Base-by-base conservation (phyloP, 2,329 filamentous ascomycete species). In the Hirsutella thompsonii region DNA sequence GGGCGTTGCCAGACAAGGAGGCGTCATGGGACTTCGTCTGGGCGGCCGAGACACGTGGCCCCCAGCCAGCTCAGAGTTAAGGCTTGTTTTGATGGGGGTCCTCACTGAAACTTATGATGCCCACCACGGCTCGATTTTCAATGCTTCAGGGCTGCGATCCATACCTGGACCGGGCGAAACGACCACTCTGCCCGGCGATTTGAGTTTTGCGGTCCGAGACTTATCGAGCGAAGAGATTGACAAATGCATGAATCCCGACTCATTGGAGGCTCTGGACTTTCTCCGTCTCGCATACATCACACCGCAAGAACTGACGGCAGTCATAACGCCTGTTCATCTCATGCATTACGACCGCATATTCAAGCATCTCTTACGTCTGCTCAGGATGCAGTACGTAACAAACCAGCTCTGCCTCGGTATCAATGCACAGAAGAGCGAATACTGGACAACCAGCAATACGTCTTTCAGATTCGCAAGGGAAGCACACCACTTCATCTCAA, bases 241-340 rank as follows among this genome's bases (percentile, higher is more conserved):
- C 40, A 79, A 74, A 46, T 90, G 88, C 58, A 80, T 93, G 69
- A 76, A 96, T 51, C 80, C 87, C 0, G 74, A 85, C 54, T 83
- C 81, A 0, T 71, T 96, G 16, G 80, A 90, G 55, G 92, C 92
- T 0, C 69, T 96, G n/a, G 92, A 96, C 59, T 96, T 98, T 53
- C 68, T 98, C 14, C 78, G 86, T 2, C 66, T 98, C 8, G 83
- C 88, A 36, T 96, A 95, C 61, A 83, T 81, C 33, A 72, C 88
- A 0, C 82, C 88, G 0, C 59, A 73, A 0, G 76, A 85, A 1
- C 66, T 96, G 0, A 70, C 79, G 33, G 68, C 79, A 0, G 71
- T 96, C 46, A 79, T 98, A 34, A 88, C 86, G 0, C 68, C 77
- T 0, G 58, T 69, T 0, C 72, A 81, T 1, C 63, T 96, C 10